These are phyloP conservation scores for Candida sojae DNA, from an alignment of 1,139 yeast genomes.

Conservation along the genomic window DNA sequence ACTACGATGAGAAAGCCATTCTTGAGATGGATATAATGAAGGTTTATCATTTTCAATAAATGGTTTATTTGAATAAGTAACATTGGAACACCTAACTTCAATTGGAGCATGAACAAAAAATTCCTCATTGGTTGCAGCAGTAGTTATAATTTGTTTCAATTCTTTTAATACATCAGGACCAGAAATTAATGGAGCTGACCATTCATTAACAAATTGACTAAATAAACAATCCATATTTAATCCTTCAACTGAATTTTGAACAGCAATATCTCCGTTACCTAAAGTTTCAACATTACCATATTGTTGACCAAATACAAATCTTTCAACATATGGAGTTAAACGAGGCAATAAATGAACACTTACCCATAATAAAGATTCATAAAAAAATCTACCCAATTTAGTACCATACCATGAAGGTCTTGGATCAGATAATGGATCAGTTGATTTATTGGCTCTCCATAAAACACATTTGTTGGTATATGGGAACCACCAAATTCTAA, in stretches of 20 bases:
- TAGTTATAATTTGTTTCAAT: conserved; percentile 59
- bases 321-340: conserved; percentile 81
- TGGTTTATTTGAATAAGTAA: conserved; percentile 54
- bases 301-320: conserved; percentile 81
- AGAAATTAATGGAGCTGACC: conserved; percentile 85
- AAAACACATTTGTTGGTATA: conserved; percentile 81
- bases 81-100: conserved; percentile 91
- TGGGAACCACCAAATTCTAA: conserved; percentile 98
- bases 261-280: conserved; percentile 67
- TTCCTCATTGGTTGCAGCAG: conserved; percentile 60
- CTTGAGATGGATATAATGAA: conserved; percentile 42
- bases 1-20: conserved; percentile 40
- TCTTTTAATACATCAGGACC: conserved; percentile 74
- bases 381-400: conserved; percentile 70
- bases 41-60: conserved; percentile 48
- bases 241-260: conserved; percentile 81
- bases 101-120: conserved; percentile 93
- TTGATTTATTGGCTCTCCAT: conserved; percentile 83
- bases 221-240: conserved; percentile 95
- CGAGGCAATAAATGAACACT: conserved; percentile 73
- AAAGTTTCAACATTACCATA: conserved; percentile 75
- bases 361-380: conserved; percentile 76
- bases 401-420: conserved; percentile 88
- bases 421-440: conserved; percentile 65
- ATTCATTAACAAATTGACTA: conserved; percentile 92